Evolutionary conservation across 495 filamentous ascomycete genomes (phyloP).

Genomic region (Hypoxylon intermedium): DNA sequence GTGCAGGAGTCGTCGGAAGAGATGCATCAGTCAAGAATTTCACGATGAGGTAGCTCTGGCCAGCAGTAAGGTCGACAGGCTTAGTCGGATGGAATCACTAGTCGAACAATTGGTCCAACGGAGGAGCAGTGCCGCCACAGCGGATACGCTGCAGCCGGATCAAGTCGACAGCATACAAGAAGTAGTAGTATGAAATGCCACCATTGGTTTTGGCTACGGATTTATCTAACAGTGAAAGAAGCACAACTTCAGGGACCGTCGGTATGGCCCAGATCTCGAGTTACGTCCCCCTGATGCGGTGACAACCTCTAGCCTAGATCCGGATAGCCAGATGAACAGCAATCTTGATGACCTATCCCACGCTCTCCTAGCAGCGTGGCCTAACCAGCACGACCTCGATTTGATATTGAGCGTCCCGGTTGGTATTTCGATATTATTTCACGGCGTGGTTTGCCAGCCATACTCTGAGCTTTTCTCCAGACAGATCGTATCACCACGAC

Average conservation of each 20-base stretch:
- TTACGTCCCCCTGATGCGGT: neutral
- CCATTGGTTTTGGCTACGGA: too few relatives aligned
- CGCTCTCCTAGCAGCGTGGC: conserved; percentile 49
- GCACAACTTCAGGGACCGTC: too few relatives aligned
- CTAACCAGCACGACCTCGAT: conserved; percentile 46
- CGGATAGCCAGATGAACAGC: conserved; percentile 5
- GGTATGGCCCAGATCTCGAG: too few relatives aligned
- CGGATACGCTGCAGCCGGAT: neutral
- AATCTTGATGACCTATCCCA: conserved; percentile 36
- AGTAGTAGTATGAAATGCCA: too few relatives aligned
- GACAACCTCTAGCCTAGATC: neutral
- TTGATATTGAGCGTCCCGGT: conserved; percentile 42
- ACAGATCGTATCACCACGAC: conserved; percentile 29
- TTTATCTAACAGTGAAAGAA: too few relatives aligned
- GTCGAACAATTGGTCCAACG: conserved; percentile 39
- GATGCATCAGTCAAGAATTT: conserved; percentile 49
- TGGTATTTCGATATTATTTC: conserved; percentile 38
- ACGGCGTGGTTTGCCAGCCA: conserved; percentile 37
- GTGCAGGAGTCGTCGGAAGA: conserved; percentile 49
- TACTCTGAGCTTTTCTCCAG: conserved; percentile 26
- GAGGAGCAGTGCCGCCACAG: neutral
- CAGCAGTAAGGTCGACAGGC: conserved; percentile 31
- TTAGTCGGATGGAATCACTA: conserved; percentile 40
- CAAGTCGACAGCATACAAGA: neutral
- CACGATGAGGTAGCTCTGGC: conserved; percentile 36